Evolutionary conservation across 306 rosid species (phyloP).

Genomic region (Arachis hypogaea): DNA sequence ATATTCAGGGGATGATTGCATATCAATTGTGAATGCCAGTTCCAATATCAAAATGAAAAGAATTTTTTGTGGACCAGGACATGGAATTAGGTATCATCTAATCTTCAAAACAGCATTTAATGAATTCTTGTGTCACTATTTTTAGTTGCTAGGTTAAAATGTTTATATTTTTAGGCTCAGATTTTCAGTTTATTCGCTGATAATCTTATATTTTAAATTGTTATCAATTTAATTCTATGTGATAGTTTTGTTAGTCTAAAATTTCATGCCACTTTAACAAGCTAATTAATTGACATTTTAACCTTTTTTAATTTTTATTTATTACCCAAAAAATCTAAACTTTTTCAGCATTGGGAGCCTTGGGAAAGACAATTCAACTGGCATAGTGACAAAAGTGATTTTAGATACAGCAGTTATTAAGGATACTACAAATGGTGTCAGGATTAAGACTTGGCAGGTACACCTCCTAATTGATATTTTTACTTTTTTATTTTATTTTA

Average conservation of each 20-base stretch:
- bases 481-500: too few species aligned
- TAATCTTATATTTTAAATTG: neutral
- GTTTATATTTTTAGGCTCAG: neutral
- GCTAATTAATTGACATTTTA: neutral
- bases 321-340: too few species aligned
- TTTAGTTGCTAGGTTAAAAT: neutral
- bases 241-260: neutral
- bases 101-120: constrained; percentile 7
- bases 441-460: constrained; percentile 99
- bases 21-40: constrained; percentile 95
- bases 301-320: neutral
- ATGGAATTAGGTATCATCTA: constrained; percentile 84
- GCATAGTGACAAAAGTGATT: constrained; percentile 77
- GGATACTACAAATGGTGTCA: constrained; percentile 84
- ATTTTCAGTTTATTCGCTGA: neutral
- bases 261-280: constrained; percentile 3
- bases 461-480: neutral
- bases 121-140: constrained; percentile 4
- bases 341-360: constrained; percentile 90
- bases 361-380: constrained; percentile 90
- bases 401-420: constrained; percentile 82
- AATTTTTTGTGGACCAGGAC: constrained; percentile 94
- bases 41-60: constrained; percentile 91
- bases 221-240: neutral
- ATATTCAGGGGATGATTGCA: constrained; percentile 88